Percentiles rank a stretch among this genome's conserved stretches.
Conservation (phyloP, 1,139 yeast genomes). For the Groenewaldozyma auringiensis region DNA sequence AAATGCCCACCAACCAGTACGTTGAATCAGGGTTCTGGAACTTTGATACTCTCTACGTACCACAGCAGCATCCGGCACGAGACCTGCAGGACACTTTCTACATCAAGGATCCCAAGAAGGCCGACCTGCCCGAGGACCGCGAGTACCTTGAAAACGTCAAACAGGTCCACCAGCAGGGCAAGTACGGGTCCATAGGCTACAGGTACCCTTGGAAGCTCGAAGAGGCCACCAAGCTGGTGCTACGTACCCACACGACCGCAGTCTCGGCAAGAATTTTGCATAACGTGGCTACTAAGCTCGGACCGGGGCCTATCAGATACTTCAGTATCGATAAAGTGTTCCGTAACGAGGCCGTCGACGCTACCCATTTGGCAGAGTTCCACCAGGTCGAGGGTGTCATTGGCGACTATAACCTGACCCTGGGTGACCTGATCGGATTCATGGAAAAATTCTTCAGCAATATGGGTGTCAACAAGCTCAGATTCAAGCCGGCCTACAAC, state of each 20-base stretch:
- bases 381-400: conserved; percentile 99
- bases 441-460: conserved; percentile 95
- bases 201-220: conserved; percentile 94
- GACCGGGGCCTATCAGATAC: conserved; percentile 85
- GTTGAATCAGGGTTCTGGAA: conserved; percentile 99
- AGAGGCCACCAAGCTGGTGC: conserved; percentile 83
- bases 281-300: conserved; percentile 70
- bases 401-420: conserved; percentile 90
- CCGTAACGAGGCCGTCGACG: conserved; percentile 99
- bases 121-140: conserved; percentile 74
- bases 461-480: conserved; percentile 92
- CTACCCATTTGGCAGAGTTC: conserved; percentile 99
- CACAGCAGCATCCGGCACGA: conserved; percentile 99
- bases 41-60: conserved; percentile 90
- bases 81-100: conserved; percentile 97
- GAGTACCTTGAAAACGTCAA: conserved; percentile 70
- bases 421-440: conserved; percentile 96
- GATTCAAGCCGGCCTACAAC: conserved; percentile 98
- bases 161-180: conserved; percentile 82
- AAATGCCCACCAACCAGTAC: conserved; percentile 97
- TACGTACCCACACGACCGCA: conserved; percentile 97
- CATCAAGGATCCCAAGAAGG: conserved; percentile 80
- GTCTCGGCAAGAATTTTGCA: conserved; percentile 84
- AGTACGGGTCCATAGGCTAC: conserved; percentile 92
- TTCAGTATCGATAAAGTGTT: conserved; percentile 97